A percentile compares a stretch with the other conserved stretches of the same genome.
phyloP scores from a whole-genome alignment of 495 filamentous ascomycete genomes.

The Podospora conica region DNA sequence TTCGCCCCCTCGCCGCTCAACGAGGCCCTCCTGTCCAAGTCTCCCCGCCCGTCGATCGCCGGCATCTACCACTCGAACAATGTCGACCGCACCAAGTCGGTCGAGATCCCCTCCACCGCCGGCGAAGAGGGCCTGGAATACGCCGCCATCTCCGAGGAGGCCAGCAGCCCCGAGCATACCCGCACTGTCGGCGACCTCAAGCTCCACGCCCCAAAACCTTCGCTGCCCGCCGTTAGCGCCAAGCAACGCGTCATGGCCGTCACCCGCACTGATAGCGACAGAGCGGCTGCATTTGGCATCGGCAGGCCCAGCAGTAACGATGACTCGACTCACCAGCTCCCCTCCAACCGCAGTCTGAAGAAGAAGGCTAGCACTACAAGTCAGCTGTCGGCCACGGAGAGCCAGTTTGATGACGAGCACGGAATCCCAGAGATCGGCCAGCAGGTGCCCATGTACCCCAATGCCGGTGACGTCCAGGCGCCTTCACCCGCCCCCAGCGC shows the following conservation, averaged over 20 bases:
- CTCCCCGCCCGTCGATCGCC: slow-evolving; percentile 27
- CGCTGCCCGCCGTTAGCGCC: slow-evolving; percentile 67
- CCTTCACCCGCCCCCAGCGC: slow-evolving; percentile 68
- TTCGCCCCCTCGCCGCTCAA: slow-evolving; percentile 85
- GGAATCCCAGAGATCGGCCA: slow-evolving; percentile 88
- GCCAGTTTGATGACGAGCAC: slow-evolving; percentile 58
- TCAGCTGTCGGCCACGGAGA: slow-evolving; percentile 45
- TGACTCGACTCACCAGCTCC: slow-evolving; percentile 27
- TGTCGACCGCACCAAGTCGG: slow-evolving; percentile 63
- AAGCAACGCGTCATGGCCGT: slow-evolving; percentile 74
- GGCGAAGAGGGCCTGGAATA: slow-evolving; percentile 91
- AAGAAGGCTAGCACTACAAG: slow-evolving; percentile 57
- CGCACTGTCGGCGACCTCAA: slow-evolving; percentile 76
- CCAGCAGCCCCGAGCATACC: slow-evolving; percentile 56
- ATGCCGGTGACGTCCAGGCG: slow-evolving; percentile 95
- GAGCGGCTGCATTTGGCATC: slow-evolving; percentile 75
- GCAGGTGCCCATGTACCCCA: slow-evolving; percentile 87
- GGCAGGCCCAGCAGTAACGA: slow-evolving; percentile 55
- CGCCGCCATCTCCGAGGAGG: slow-evolving; percentile 51
- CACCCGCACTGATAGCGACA: slow-evolving; percentile 80
- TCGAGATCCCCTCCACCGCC: slow-evolving; percentile 76
- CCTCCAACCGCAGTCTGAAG: slow-evolving; percentile 42
- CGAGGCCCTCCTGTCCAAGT: slow-evolving; percentile 44
- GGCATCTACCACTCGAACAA: slow-evolving; percentile 43
- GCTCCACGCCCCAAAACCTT: slow-evolving; percentile 86